Evolutionary conservation across 2,329 filamentous ascomycete genomes (phyloP).

Genomic region (Penicillium verrucosum): DNA sequence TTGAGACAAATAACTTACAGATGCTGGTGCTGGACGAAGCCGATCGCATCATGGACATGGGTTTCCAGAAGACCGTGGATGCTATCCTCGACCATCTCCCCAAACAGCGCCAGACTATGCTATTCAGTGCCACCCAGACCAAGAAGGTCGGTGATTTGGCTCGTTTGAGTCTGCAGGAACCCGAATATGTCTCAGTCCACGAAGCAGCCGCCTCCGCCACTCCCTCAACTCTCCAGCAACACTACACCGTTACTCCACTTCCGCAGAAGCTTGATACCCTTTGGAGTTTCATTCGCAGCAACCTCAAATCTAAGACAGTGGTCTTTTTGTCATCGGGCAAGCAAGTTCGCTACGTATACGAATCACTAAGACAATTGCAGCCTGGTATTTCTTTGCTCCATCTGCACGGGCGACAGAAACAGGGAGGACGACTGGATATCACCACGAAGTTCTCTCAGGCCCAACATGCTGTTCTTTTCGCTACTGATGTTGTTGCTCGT

Average conservation of each 20-base stretch:
- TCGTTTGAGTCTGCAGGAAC: conserved; percentile 79
- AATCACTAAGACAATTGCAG: conserved; percentile 86
- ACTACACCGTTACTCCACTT: conserved; percentile 82
- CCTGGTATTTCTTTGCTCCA: conserved; percentile 91
- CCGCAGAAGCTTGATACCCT: conserved; percentile 87
- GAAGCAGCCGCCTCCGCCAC: conserved; percentile 77
- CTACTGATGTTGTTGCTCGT: conserved; percentile 90
- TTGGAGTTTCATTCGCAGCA: conserved; percentile 87
- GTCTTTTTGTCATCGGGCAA: conserved; percentile 95
- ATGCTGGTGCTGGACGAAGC: conserved; percentile 94
- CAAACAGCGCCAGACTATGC: conserved; percentile 77
- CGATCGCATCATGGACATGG: conserved; percentile 96
- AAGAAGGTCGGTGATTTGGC: conserved; percentile 91
- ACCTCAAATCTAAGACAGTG: conserved; percentile 89
- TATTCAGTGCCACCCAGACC: conserved; percentile 96
- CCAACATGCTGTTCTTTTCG: conserved; percentile 83
- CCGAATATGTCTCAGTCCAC: conserved; percentile 93
- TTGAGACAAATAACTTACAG: conserved; percentile 87
- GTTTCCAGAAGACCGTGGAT: conserved; percentile 85
- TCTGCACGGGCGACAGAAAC: conserved; percentile 90
- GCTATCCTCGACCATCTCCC: conserved; percentile 91
- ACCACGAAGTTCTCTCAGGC: conserved; percentile 77
- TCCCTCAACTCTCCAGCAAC: conserved; percentile 79
- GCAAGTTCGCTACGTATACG: conserved; percentile 93
- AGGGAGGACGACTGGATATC: conserved; percentile 81